Conservation (phyloP, 441 rosid genomes). For the Dalechampia spathulata region DNA sequence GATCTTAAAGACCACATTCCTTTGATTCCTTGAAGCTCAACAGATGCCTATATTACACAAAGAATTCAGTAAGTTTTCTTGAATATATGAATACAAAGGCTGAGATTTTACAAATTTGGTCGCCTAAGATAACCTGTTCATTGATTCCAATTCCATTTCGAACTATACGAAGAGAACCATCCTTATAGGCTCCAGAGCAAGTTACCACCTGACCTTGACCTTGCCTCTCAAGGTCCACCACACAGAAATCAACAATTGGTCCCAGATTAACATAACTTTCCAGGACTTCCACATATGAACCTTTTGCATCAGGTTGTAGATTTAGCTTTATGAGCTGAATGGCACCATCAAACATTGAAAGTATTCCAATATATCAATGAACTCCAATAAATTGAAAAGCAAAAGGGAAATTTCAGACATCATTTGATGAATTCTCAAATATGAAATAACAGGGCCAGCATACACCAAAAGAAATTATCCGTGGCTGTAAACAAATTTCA, state of each 20-base stretch:
- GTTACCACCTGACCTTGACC: constrained; percentile 99
- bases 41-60: constrained; percentile 69
- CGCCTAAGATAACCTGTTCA: constrained; percentile 63
- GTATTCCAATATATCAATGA: background rate
- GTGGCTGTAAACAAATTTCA: too few relatives aligned
- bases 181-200: constrained; percentile 97
- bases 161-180: constrained; percentile 96
- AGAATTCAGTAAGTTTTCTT: constrained; percentile 4
- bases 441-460: too few relatives aligned
- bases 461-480: too few relatives aligned
- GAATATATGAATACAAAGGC: constrained; percentile 8
- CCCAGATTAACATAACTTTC: constrained; percentile 94
- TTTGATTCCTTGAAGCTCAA: constrained; percentile 98
- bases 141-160: constrained; percentile 99
- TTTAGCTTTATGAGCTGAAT: constrained; percentile 83
- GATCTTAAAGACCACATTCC: constrained; percentile 99
- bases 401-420: background rate
- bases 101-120: background rate
- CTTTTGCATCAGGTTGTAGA: constrained; percentile 78
- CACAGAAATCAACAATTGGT: constrained; percentile 95
- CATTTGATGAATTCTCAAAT: too few relatives aligned
- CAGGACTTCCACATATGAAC: constrained; percentile 83
- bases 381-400: constrained; percentile 7
- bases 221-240: constrained; percentile 99
- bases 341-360: constrained; percentile 4